Base-by-base conservation (phyloP, 306 rosid species). In the Bauhinia variegata region DNA sequence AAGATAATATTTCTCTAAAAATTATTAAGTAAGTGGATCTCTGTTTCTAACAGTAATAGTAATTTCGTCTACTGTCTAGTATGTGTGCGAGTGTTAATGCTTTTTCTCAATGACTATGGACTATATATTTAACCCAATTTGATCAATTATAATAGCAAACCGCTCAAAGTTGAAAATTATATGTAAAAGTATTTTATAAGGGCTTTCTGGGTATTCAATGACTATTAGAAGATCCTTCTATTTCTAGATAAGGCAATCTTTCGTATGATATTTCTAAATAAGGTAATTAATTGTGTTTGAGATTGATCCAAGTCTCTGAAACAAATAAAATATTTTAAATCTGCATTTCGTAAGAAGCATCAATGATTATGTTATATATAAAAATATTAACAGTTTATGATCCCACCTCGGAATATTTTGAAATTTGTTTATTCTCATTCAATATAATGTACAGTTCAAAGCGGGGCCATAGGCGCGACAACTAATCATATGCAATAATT, bases 401-500 rank as follows among this genome's bases (percentile, higher is more conserved):
- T 67, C 55, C 32, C 42, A 43, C 55, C 54, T 43, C 52, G 14
- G 8, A 47, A 47, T 51, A 19, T 58, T 43, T 71, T 59, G 4
- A 37, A 32, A 32, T 46, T 16, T 60, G n/a, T 23, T 19, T 19
- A 18, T 52, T 15, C 38, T 54, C 52, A 73, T 63, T 68, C 16
- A 38, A 61, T 48, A 55, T 58, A 63, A 56, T 68, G 41, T 23
- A 55, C 66, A 60, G 47, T 60, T 74, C 49, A 18, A 65, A 7
- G 65, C 48, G 79, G 80, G 78, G 65, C 41, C 83, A 55, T 15
- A 23, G 60, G 31, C 38, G 37, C 30, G 57, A 54, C 83, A 65
- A 78, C 80, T 78, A 70, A 50, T 74, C 70, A 82, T 57, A 46
- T 52, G 71, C 81, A 78, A 75, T 78, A 54, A 82, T 71, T 67